Conservation (phyloP, 805 yeast species). For the Hermanozyma aechmeae region DNA sequence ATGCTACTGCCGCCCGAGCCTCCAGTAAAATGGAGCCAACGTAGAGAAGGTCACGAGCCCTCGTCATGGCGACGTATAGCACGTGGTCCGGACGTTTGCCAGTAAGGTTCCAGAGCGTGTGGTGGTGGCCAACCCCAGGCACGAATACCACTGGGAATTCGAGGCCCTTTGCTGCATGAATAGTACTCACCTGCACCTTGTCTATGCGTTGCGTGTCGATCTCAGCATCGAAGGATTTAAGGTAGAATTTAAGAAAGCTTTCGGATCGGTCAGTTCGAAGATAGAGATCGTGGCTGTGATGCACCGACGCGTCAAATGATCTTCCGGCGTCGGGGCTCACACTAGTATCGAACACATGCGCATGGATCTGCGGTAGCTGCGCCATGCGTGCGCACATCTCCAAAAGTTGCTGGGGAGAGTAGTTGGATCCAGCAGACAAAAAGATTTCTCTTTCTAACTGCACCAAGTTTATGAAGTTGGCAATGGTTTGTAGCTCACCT, state of each 20-base stretch:
- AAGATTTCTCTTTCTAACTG: not conserved
- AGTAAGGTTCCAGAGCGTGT: too few species aligned
- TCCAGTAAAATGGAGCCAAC: too few species aligned
- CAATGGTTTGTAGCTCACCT: not conserved
- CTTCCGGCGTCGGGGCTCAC: constrained; percentile 3
- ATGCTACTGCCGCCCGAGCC: too few species aligned
- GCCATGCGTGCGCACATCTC: not conserved
- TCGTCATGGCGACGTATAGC: too few species aligned
- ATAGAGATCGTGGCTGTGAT: constrained; percentile 6
- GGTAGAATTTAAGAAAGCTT: constrained; percentile 29
- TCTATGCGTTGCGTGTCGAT: constrained; percentile 15
- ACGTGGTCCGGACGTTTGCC: too few species aligned
- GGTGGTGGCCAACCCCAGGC: too few species aligned
- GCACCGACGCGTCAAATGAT: constrained; percentile 9
- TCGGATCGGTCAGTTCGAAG: constrained; percentile 2
- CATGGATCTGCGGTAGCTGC: not conserved
- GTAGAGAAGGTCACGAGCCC: too few species aligned
- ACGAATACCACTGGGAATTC: constrained; percentile 66
- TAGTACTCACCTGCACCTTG: constrained; percentile 50
- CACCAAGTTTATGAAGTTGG: not conserved
- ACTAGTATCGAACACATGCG: not conserved
- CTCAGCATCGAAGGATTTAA: constrained; percentile 31
- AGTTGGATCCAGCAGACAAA: not conserved
- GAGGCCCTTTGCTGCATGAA: constrained; percentile 68
- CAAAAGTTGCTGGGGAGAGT: not conserved